A percentile compares a stretch with the other conserved stretches of the same genome.
These are phyloP conservation scores for Didymella segeticola DNA, from an alignment of 2,329 filamentous ascomycete species.

Conservation along the genomic window DNA sequence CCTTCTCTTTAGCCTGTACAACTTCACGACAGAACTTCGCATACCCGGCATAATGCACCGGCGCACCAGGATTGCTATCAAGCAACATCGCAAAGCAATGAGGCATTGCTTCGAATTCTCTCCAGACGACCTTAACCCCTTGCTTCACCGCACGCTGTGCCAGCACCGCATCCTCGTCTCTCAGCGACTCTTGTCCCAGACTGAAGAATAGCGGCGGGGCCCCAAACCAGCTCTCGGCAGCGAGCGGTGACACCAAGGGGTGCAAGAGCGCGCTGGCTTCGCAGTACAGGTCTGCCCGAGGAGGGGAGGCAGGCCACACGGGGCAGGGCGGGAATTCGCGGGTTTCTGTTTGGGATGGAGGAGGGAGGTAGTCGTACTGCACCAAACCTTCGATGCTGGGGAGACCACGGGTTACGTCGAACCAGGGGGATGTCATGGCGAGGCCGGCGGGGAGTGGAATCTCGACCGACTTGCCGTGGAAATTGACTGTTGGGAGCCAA, in stretches of 20 bases:
- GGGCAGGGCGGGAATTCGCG: conserved; percentile 57
- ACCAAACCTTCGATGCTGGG: conserved; percentile 62
- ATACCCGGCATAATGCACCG: conserved; percentile 48
- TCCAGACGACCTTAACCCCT: conserved; percentile 68
- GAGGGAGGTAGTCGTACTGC: conserved; percentile 69
- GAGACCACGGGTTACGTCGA: conserved; percentile 71
- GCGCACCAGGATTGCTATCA: conserved; percentile 37
- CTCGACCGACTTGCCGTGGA: conserved; percentile 64
- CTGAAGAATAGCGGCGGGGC: conserved; percentile 72
- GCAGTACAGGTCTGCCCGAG: conserved; percentile 57
- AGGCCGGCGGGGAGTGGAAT: conserved; percentile 72
- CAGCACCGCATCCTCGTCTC: conserved; percentile 70
- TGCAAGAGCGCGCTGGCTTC: conserved; percentile 59
- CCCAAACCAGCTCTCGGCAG: conserved; percentile 65
- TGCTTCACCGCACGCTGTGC: conserved; percentile 63
- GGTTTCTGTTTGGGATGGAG: conserved; percentile 48
- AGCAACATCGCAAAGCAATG: conserved; percentile 66
- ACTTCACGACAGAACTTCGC: conserved; percentile 41
- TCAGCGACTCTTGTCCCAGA: conserved; percentile 74
- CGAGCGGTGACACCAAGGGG: conserved; percentile 71
- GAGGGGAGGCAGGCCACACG: conserved; percentile 55
- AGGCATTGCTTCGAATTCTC: conserved; percentile 82
- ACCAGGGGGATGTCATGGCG: conserved; percentile 71
- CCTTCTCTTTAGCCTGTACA: conserved; percentile 27
- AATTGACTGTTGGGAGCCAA: conserved; percentile 56